Percentiles rank a stretch among this genome's conserved stretches.
Conservation (phyloP, 768 basidiomycete species). For the Macrolepiota dolichaula region DNA sequence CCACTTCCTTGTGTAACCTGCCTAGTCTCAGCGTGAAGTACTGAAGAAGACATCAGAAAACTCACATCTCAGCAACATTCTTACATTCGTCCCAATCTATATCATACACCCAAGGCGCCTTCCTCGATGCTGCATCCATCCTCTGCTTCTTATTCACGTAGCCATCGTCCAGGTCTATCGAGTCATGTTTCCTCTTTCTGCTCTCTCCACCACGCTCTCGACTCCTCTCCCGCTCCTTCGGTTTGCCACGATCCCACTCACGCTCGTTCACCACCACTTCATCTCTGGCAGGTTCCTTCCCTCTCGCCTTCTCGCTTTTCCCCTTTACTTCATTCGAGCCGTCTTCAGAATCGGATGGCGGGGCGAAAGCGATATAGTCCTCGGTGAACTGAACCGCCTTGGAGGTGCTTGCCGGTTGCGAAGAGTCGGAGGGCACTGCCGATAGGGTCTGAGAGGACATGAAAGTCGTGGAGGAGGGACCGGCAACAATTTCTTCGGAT, state of each 20-base stretch:
- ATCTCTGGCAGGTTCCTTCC: constrained; percentile 10
- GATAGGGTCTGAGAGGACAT: no score
- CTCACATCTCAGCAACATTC: constrained; percentile 77
- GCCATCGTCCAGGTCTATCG: constrained; percentile 44
- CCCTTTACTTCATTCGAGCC: neutral
- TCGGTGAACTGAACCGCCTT: neutral
- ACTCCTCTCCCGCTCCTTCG: constrained; percentile 16
- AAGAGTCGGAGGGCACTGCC: neutral
- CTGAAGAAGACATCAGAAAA: constrained; percentile 23
- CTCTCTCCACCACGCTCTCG: constrained; percentile 14
- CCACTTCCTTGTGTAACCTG: constrained; percentile 74
- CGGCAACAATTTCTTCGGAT: neutral
- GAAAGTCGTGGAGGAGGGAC: neutral
- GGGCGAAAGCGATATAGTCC: constrained; percentile 3
- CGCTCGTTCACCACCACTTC: constrained; percentile 16
- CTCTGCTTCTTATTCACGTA: constrained; percentile 53
- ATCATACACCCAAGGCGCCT: constrained; percentile 66
- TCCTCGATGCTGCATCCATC: constrained; percentile 47
- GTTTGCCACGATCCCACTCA: constrained; percentile 39
- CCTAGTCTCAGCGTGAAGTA: neutral
- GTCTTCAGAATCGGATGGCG: constrained; percentile 1
- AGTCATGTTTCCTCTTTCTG: constrained; percentile 18
- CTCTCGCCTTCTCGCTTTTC: constrained; percentile 11
- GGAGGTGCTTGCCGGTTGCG: neutral
- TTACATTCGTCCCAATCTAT: constrained; percentile 71